These are phyloP conservation scores for Canariomyces notabilis DNA, from an alignment of 2,329 filamentous ascomycete species.

Conservation along the genomic window DNA sequence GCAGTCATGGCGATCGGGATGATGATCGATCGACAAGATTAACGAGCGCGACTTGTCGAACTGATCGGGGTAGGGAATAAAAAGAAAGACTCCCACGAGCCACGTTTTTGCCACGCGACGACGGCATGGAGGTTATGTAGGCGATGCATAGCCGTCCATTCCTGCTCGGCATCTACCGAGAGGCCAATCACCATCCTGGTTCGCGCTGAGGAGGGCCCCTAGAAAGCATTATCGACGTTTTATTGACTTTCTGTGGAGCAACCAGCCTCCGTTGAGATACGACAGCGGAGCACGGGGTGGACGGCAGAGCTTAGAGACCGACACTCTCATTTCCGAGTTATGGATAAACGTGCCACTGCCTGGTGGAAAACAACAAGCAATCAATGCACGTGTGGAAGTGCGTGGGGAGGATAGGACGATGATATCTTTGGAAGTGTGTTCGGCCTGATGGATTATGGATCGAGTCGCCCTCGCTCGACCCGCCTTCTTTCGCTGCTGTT, in stretches of 20 bases:
- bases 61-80: conserved; percentile 7
- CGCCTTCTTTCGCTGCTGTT: no score
- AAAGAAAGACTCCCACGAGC: not conserved
- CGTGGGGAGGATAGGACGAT: no score
- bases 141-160: not conserved
- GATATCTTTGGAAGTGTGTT: no score
- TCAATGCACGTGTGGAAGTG: no score
- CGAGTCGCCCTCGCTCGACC: no score
- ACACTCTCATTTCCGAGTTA: no score
- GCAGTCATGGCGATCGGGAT: conserved; percentile 17
- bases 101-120: conserved; percentile 7
- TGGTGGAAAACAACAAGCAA: no score
- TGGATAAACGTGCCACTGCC: no score
- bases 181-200: conserved; percentile 6
- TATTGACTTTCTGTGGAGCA: conserved; percentile 1
- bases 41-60: conserved; percentile 15
- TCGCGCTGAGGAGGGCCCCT: not conserved
- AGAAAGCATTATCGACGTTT: conserved; percentile 5
- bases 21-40: conserved; percentile 19
- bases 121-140: conserved; percentile 8
- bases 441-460: no score
- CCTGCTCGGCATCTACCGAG: conserved; percentile 7
- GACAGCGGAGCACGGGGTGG: no score
- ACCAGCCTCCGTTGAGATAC: no score
- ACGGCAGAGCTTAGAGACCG: not conserved